Conservation (phyloP, 2,329 filamentous ascomycete genomes). For the Sporothrix luriei region DNA sequence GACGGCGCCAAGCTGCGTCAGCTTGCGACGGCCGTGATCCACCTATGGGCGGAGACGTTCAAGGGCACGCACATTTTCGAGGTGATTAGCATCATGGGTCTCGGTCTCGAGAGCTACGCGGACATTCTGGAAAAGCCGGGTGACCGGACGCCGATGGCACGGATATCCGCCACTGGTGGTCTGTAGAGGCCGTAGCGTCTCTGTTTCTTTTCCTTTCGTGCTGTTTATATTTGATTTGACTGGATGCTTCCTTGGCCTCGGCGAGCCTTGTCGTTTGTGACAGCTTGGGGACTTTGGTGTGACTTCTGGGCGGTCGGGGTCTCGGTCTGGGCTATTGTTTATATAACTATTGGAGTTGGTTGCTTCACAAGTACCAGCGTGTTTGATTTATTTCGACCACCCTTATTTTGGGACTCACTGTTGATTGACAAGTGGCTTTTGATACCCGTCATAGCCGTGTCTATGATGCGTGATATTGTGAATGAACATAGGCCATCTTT, state of each 20-base stretch:
- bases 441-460: too few species aligned
- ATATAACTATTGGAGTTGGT: too few species aligned
- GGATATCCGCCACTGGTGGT: constrained; percentile 37
- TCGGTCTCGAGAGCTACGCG: constrained; percentile 60
- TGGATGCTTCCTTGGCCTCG: background rate
- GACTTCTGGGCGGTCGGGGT: background rate
- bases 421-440: too few species aligned
- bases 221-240: background rate
- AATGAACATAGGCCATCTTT: too few species aligned
- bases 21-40: constrained; percentile 60
- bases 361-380: background rate
- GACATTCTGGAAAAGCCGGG: constrained; percentile 59
- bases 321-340: too few species aligned
- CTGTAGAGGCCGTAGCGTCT: constrained; percentile 1
- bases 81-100: constrained; percentile 60
- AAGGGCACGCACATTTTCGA: constrained; percentile 65
- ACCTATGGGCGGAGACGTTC: constrained; percentile 64
- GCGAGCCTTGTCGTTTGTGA: constrained; percentile 8
- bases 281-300: background rate
- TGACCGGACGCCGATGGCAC: constrained; percentile 51
- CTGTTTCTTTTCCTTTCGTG: background rate
- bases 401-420: background rate
- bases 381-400: background rate
- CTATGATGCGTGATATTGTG: too few species aligned
- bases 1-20: constrained; percentile 58